Evolutionary conservation across 345 rosid species (phyloP), one percentile per base, ranked within the genome.

Genomic region (Brassica cretica): DNA sequence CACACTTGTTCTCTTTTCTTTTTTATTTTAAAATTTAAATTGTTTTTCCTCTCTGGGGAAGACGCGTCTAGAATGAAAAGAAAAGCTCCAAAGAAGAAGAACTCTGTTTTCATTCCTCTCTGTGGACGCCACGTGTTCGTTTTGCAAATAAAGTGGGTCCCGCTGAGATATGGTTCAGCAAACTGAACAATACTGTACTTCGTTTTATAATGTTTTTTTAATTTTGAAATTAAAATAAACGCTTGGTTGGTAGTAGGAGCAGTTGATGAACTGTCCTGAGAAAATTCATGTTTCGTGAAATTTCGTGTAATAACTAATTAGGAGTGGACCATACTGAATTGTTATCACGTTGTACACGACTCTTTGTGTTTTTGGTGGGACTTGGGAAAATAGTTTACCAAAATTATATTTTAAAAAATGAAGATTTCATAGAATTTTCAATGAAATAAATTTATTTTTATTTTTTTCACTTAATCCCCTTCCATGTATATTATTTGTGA

Each of bases 231-330:
- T 0, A 60, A 27, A 58, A 60, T 25, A 3, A 75, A 70, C 33
- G 66, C 37, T 5, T 71, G 76, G 81, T 78, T 71, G 81, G 44
- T 78, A 63, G 33, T 77, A 53, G 60, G 80, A 70, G 59, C 1
- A 64, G 66, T 71, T 10, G 80, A 33, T 77, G 71, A 77, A 78
- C 72, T 72, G 61, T 72, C 68, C 1, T 2, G 64, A 72, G 67
- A 56, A 49, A 51, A 30, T 10, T 9, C 68, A 29, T 16, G 56
- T 66, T 66, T 78, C 81, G 63, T 46, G 81, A 66, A 72, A 66
- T 10, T 66, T 66, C 10, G 32, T 9, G 14, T 21, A 11, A 56
- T 5, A 0, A 14, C 9, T 21, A 11, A 56, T 7, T 53, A 6
- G 56, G 5, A 1, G 68, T 72, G 77, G 73, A 66, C 77, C 64